phyloP scores from a whole-genome alignment of 805 yeast species.

The Yamadazyma olivae region DNA sequence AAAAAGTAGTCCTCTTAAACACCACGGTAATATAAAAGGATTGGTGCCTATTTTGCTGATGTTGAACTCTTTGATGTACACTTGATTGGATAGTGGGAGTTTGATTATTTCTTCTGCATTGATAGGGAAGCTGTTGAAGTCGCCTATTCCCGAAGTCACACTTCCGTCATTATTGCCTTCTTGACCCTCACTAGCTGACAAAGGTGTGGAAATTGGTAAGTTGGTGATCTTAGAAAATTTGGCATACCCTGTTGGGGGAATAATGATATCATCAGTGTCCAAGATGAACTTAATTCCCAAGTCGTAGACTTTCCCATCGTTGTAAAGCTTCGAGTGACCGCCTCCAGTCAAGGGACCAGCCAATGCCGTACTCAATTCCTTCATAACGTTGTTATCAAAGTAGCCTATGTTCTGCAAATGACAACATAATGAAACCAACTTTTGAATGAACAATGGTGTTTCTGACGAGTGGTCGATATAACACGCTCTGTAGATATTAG shows the following conservation, averaged over 20 bases:
- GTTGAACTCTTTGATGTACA: conserved; percentile 47
- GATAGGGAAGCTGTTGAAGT: conserved; percentile 13
- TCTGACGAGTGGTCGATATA: conserved; percentile 80
- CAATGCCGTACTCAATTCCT: conserved; percentile 67
- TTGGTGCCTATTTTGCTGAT: conserved; percentile 68
- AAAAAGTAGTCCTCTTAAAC: conserved; percentile 75
- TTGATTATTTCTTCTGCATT: conserved; percentile 12
- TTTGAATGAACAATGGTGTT: conserved; percentile 75
- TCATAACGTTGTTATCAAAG: conserved; percentile 81
- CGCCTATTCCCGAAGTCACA: conserved; percentile 19
- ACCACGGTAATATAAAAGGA: conserved; percentile 91
- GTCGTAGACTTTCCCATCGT: conserved; percentile 80
- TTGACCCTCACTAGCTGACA: no score
- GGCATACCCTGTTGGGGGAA: conserved; percentile 22
- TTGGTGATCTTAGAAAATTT: neutral
- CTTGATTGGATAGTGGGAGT: conserved; percentile 32
- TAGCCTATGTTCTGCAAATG: conserved; percentile 72
- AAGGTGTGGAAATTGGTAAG: conserved; percentile 3
- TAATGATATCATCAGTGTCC: conserved; percentile 63
- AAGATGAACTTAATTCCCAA: conserved; percentile 71
- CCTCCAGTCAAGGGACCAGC: conserved; percentile 95
- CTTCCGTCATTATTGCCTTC: conserved; percentile 9
- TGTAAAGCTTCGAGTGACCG: conserved; percentile 89
- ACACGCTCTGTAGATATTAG: conserved; percentile 84
- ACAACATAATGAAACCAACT: conserved; percentile 71